Conservation (phyloP, 73 alveolate genomes). For the Paramecium caudatum region DNA sequence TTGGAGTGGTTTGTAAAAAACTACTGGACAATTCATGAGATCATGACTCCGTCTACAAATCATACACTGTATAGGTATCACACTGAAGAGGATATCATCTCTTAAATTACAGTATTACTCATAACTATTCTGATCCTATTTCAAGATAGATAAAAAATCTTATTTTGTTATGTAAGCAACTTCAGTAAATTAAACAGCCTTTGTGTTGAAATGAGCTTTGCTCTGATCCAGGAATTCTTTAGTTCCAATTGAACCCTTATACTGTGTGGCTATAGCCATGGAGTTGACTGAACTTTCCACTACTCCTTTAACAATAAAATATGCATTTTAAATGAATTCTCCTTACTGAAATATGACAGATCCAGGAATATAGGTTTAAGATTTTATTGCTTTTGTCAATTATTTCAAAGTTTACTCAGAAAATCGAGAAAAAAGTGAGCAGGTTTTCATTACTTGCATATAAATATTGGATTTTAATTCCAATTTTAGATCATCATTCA, state of each 20-base stretch:
- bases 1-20: not conserved
- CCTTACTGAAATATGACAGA: not conserved
- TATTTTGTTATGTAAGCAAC: slow-evolving; percentile 27
- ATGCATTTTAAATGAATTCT: not conserved
- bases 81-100: slow-evolving; percentile 5
- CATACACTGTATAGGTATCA: not conserved
- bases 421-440: not conserved
- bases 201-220: not conserved
- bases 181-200: slow-evolving; percentile 31
- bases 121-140: not conserved
- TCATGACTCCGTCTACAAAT: slow-evolving; percentile 28
- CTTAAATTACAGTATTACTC: not conserved
- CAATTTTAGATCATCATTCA: not conserved
- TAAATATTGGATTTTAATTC: slow-evolving; percentile 21
- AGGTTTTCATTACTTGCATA: not conserved
- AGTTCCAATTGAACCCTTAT: slow-evolving; percentile 47
- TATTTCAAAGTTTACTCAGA: slow-evolving; percentile 30
- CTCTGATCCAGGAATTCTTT: not conserved
- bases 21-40: not conserved
- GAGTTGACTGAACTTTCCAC: slow-evolving; percentile 7
- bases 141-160: not conserved
- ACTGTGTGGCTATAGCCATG: not conserved
- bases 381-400: not conserved
- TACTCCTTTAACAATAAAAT: not conserved
- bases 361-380: slow-evolving; percentile 24